A percentile compares a stretch with the other conserved stretches of the same genome.
phyloP scores from a whole-genome alignment of 164 flowering plant genomes.

The Buxus sempervirens region DNA sequence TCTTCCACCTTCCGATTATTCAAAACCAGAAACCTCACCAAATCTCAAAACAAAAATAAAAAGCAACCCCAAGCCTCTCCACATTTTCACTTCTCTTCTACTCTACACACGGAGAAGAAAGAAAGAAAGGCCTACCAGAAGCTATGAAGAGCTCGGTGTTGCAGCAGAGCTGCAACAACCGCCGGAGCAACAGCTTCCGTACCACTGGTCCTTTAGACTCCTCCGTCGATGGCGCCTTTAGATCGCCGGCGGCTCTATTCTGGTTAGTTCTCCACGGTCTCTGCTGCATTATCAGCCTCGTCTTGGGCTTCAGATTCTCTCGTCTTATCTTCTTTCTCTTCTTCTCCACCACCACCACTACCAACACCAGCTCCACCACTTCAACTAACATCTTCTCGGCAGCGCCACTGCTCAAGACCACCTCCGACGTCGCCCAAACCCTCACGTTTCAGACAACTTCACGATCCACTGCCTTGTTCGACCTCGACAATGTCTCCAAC shows the following conservation, averaged over 20 bases:
- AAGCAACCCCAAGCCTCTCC: no score
- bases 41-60: no score
- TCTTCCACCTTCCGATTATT: no score
- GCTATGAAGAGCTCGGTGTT: slow-evolving; percentile 57
- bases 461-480: background rate
- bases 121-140: no score
- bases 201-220: slow-evolving; percentile 40
- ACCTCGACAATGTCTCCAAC: slow-evolving; percentile 18
- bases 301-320: slow-evolving; percentile 82
- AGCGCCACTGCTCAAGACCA: slow-evolving; percentile 22
- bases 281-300: slow-evolving; percentile 78
- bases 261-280: slow-evolving; percentile 70
- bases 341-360: slow-evolving; percentile 41
- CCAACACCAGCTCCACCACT: slow-evolving; percentile 11
- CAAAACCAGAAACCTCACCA: no score
- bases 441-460: slow-evolving; percentile 14
- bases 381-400: slow-evolving; percentile 19
- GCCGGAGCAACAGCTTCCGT: slow-evolving; percentile 70
- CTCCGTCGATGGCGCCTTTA: slow-evolving; percentile 34
- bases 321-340: slow-evolving; percentile 68
- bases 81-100: no score
- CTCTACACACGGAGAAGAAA: no score
- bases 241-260: slow-evolving; percentile 62
- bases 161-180: slow-evolving; percentile 52
- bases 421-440: slow-evolving; percentile 23